Evolutionary conservation across 2,329 filamentous ascomycete genomes (phyloP), one percentile per base, ranked within the genome.

Genomic region (Seiridium unicorne): DNA sequence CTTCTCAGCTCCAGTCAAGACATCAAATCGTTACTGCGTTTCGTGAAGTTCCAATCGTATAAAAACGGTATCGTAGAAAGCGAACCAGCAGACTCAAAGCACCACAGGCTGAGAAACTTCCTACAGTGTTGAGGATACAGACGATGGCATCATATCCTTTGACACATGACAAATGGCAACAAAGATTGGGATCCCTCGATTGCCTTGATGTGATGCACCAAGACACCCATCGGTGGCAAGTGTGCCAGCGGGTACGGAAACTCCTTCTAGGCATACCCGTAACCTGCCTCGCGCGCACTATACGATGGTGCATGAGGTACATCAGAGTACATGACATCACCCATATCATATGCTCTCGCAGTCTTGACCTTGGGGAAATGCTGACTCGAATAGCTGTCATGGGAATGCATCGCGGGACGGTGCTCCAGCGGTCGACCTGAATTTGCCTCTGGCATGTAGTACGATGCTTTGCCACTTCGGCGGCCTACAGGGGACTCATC

Each of bases 21-120:
- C 55, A 60, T 60, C 55, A 55, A 57, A 54, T 61, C 59, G 55
- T 61, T 61, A 61, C 59, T 61, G 59, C 51, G 44, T 61, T 57
- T 58, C 59, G 44, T 32, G 44, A 61, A 49, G 13, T 55, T 48
- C 3, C 18, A 26, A 26, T 26, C 38, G 38, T 42, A 13, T 7
- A 8, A 42, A 13, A 42, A 42, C 7, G 38, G 7, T 42, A 8
- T 8, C 13, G 13, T 13, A 7, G 38, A 42, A 13, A 42, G 2
- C 38, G 13, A 42, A 13, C 38, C 38, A 13, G 7, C 38, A 42
- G 38, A 42, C 18, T 26, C 18, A 26, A 26, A 26, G 18, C 18
- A 26, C 18, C 1, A 26, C 1, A 26, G 18, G 18, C 18, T 26
- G 18, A 42, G 13, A 42, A 13, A 7, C 38, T 42, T 13, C 38